These are phyloP conservation scores for Cyphellophora attinorum DNA, from an alignment of 2,329 filamentous ascomycete species.

Conservation along the genomic window DNA sequence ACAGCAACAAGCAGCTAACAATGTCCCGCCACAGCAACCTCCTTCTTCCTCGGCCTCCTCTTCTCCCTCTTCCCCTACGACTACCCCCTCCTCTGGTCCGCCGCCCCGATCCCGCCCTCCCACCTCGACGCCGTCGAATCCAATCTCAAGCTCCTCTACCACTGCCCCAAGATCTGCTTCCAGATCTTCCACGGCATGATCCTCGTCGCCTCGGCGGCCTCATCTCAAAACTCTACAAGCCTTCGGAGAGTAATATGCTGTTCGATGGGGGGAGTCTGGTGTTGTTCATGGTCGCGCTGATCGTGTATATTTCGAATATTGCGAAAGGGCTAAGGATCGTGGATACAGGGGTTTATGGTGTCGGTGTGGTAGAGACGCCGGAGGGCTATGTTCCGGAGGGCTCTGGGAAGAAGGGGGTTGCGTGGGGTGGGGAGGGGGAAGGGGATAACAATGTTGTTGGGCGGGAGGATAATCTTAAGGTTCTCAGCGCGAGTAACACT, in stretches of 20 bases:
- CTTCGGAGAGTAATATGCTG: constrained; percentile 87
- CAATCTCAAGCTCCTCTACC: constrained; percentile 85
- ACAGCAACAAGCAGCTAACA: constrained; percentile 4
- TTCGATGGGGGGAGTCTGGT: constrained; percentile 71
- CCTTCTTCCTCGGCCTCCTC: constrained; percentile 96
- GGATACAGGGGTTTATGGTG: constrained; percentile 58
- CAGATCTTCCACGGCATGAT: constrained; percentile 93
- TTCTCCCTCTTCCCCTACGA: constrained; percentile 94
- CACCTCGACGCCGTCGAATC: constrained; percentile 81
- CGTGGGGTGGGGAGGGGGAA: constrained; percentile 21
- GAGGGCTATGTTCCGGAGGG: constrained; percentile 24
- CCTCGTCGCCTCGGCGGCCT: constrained; percentile 78
- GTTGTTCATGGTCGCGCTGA: constrained; percentile 73
- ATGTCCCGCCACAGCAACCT: constrained; percentile 52
- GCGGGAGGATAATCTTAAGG: constrained; percentile 80
- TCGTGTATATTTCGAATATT: constrained; percentile 92
- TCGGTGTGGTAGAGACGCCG: constrained; percentile 23
- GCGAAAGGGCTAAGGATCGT: constrained; percentile 87
- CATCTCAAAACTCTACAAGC: constrained; percentile 88
- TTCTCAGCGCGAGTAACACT: constrained; percentile 88
- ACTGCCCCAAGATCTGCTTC: constrained; percentile 80
- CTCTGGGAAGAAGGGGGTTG: constrained; percentile 25
- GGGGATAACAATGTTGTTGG: constrained; percentile 52
- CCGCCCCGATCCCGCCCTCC: constrained; percentile 28
- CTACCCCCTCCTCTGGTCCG: constrained; percentile 39